Percentiles rank a stretch among this genome's conserved stretches.
Evolutionary conservation across 352 stramenopile genomes (phyloP).

Genomic region (Globisporangium acanthophoron): DNA sequence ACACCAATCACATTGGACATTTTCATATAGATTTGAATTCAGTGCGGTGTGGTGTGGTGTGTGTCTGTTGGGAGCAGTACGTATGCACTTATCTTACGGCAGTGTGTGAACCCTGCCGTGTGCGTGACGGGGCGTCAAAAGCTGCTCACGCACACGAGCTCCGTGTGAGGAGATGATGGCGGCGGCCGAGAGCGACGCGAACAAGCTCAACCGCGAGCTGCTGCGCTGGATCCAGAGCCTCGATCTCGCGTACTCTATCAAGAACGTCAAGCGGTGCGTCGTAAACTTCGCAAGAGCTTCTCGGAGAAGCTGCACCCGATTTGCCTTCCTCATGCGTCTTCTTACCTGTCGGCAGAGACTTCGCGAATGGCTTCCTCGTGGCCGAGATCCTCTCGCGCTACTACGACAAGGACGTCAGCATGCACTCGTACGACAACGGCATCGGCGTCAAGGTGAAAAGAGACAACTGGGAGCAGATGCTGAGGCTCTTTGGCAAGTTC

Average conservation of each 20-base stretch:
- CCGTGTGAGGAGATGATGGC: not conserved
- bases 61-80: too few species aligned
- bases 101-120: too few species aligned
- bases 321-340: not conserved
- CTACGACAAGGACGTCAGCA: conserved; percentile 90
- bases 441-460: conserved; percentile 88
- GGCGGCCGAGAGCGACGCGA: conserved; percentile 21
- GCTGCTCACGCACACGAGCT: too few species aligned
- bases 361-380: conserved; percentile 89
- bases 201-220: conserved; percentile 87
- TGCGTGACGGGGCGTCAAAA: too few species aligned
- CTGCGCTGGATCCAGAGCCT: conserved; percentile 91
- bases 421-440: conserved; percentile 92
- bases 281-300: too few species aligned
- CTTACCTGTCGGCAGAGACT: conserved; percentile 44
- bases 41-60: too few species aligned
- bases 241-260: conserved; percentile 91
- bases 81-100: too few species aligned
- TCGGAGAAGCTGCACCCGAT: not conserved
- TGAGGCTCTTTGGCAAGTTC: conserved; percentile 74
- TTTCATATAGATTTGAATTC: too few species aligned
- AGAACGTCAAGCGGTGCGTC: conserved; percentile 88
- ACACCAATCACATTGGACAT: too few species aligned
- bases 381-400: conserved; percentile 91
- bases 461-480: conserved; percentile 90